Conservation (phyloP, 2,329 filamentous ascomycete genomes). For the Macroventuria anomochaeta region DNA sequence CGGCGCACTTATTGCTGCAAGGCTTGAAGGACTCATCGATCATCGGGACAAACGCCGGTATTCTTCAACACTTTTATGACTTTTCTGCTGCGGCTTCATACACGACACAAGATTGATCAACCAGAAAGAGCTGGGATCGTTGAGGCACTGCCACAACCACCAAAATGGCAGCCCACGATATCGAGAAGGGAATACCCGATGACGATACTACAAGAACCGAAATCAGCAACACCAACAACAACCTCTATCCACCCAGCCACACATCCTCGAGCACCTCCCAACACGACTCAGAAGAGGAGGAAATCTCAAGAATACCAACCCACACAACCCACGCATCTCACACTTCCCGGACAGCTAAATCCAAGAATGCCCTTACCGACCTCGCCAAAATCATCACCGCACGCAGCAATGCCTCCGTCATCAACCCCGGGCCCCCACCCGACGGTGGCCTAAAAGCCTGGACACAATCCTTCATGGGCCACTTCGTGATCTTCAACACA, state of each 20-base stretch:
- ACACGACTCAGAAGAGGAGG: slow-evolving; percentile 7
- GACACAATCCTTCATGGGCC: slow-evolving; percentile 47
- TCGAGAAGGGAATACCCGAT: slow-evolving; percentile 22
- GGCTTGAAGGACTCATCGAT: background rate
- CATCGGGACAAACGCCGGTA: slow-evolving; percentile 1
- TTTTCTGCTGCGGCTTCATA: slow-evolving; percentile 1
- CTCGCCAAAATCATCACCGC: slow-evolving; percentile 38
- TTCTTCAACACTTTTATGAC: background rate
- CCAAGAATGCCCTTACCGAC: slow-evolving; percentile 18
- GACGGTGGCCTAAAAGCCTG: slow-evolving; percentile 49
- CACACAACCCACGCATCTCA: slow-evolving; percentile 18
- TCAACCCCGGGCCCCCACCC: slow-evolving; percentile 47
- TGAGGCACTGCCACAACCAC: slow-evolving; percentile 1
- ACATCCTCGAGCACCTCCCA: slow-evolving; percentile 2
- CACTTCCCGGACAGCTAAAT: slow-evolving; percentile 14
- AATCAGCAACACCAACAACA: slow-evolving; percentile 9
- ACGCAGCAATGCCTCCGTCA: slow-evolving; percentile 42
- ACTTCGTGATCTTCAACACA: slow-evolving; percentile 47
- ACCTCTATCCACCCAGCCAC: slow-evolving; percentile 14
- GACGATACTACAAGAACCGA: background rate
- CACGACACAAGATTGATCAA: background rate
- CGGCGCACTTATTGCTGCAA: slow-evolving; percentile 18
- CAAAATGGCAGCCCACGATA: slow-evolving; percentile 16
- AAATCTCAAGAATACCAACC: slow-evolving; percentile 23
- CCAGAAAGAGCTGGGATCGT: background rate